phyloP scores from a whole-genome alignment of 106 monocot genomes.

The Dioscorea zingiberensis region DNA sequence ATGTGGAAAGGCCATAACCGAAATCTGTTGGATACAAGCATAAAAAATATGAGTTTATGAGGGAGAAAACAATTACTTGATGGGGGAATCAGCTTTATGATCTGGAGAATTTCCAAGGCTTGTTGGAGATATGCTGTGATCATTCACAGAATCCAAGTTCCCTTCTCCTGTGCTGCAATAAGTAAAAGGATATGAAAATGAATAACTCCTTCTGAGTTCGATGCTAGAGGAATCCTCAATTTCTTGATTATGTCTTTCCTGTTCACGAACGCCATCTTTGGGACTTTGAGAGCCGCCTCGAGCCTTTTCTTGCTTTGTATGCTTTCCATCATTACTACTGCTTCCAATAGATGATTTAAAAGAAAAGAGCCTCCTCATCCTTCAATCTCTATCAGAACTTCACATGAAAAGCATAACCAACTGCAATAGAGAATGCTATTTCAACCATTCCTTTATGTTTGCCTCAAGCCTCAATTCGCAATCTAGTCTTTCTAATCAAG shows the following conservation, averaged over 20 bases:
- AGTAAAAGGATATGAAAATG: conserved; percentile 30
- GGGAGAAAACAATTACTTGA: conserved; percentile 7
- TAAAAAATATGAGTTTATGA: too few relatives aligned
- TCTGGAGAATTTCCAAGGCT: conserved; percentile 10
- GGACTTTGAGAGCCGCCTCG: conserved; percentile 3
- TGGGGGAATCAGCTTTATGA: conserved; percentile 1
- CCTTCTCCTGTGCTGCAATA: too few relatives aligned
- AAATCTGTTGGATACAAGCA: too few relatives aligned
- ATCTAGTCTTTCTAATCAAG: too few relatives aligned
- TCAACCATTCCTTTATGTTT: too few relatives aligned
- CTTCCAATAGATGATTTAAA: conserved; percentile 35
- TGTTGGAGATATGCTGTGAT: conserved; percentile 13
- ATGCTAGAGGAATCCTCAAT: conserved; percentile 13
- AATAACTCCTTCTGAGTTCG: conserved; percentile 52
- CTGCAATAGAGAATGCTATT: too few relatives aligned
- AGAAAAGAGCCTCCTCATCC: conserved; percentile 50
- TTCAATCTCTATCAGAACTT: too few relatives aligned
- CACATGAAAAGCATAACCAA: too few relatives aligned
- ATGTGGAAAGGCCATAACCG: too few relatives aligned
- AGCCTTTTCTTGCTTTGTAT: not conserved
- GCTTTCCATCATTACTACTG: conserved; percentile 15
- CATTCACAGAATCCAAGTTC: not conserved
- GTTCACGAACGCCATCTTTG: conserved; percentile 3
- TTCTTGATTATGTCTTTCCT: conserved; percentile 3
- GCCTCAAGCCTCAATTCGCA: too few relatives aligned